phyloP scores from a whole-genome alignment of 495 filamentous ascomycete species.

The Chaetomium fimeti region DNA sequence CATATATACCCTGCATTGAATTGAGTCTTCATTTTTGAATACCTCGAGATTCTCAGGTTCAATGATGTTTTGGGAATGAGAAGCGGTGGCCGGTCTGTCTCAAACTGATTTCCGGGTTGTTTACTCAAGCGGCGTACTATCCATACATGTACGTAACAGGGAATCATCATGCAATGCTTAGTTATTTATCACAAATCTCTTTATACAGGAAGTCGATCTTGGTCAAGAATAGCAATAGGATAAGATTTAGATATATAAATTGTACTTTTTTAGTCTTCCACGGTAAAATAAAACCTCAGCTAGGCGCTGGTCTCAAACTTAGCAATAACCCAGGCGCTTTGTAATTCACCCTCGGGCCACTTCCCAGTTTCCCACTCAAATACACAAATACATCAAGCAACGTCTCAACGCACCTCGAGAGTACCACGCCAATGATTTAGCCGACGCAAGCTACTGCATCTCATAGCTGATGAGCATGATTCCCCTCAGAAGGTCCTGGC shows the following conservation, averaged over 20 bases:
- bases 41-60: no score
- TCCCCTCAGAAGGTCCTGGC: slow-evolving; percentile 4
- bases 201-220: no score
- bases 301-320: not conserved
- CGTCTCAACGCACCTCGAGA: not conserved
- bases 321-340: not conserved
- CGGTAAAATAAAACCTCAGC: not conserved
- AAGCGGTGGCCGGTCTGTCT: no score
- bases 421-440: not conserved
- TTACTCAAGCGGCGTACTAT: not conserved
- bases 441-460: not conserved
- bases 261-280: no score
- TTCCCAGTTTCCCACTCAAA: not conserved
- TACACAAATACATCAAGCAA: not conserved
- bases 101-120: no score
- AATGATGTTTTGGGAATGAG: no score
- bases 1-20: no score
- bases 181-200: no score
- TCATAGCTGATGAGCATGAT: slow-evolving; percentile 11
- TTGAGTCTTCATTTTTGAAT: no score
- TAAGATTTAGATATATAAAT: no score
- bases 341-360: not conserved
- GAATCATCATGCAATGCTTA: not conserved
- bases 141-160: not conserved
- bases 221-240: no score